Evolutionary conservation across 2,329 filamentous ascomycete genomes (phyloP), one percentile per base, ranked within the genome.

Genomic region (Ceratocystis lukuohia): DNA sequence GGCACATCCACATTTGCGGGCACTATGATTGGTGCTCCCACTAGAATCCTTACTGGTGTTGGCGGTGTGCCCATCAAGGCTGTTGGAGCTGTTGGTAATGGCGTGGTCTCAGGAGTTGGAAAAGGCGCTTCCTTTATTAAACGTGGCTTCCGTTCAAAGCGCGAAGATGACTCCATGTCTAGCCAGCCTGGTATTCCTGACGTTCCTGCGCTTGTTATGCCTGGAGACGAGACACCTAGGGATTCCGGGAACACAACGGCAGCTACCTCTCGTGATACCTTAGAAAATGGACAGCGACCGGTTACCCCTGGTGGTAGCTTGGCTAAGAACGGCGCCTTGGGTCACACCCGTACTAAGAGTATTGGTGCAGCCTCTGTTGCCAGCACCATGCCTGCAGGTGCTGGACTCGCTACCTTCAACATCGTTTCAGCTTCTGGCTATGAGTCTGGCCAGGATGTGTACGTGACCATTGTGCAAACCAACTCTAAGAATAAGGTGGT

Each of bases 1-100:
- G 94, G 94, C 64, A 94, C 91, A 0, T 91, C 91, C 0, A 96
- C 93, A 0, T 96, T 99, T 78, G 87, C 88, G 0, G 92, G 92
- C 41, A 96, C 91, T 0, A 96, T 97, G 74, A 88, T 87, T 10
- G 82, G 87, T 4, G 82, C 86, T 1, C 91, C 94, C 33, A 89
- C 89, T 61, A 92, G 92, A 76, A 91, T 99, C 68, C 89, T 97
- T 67, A 88, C 86, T 12, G 85, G 85, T 69, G 85, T 88, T 64
- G 86, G 84, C 33, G 93, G 93, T 46, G 94, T 88, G 20, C 95
- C 94, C n/a, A 87, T 99, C 76, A 97, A 97, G 78, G 87, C 88
- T 46, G 92, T 91, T 46, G 85, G 84, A 1, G 82, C 77, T 22
- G 84, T 90, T 1, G 88, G 88, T 25, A 88, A 90, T 67, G 87